Evolutionary conservation across 2,329 filamentous ascomycete species (phyloP), one percentile per base, ranked within the genome.

Genomic region (Meredithiella fracta): DNA sequence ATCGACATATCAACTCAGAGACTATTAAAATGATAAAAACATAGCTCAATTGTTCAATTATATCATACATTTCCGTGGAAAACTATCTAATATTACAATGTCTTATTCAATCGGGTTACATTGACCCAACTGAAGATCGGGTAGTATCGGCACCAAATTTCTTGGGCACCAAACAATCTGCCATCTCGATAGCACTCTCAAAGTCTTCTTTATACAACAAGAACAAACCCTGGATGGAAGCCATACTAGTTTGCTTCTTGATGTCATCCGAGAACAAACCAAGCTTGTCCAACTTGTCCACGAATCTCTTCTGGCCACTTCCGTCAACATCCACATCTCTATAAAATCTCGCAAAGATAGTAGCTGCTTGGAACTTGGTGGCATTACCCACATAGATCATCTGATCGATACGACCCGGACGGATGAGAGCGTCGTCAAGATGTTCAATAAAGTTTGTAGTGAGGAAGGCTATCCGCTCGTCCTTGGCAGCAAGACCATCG

Each of bases 331-430:
- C 90, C 23, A 87, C 72, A 34, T 94, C 86, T 3, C 85, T 85
- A 65, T 97, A 98, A 71, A 97, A 98, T 20, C 92, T 81, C 67
- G 94, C 85, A 89, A 91, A 98, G 70, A 98, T 85, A 67, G 84
- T 76, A 14, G 73, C 79, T 17, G 94, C 90, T 69, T 97, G 92
- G 66, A 86, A 85, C 58, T 80, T 76, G 2, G 86, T 91, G 31
- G 91, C 89, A 67, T 95, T 86, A 38, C 90, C 91, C 51, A 98
- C 83, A 55, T 87, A 80, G 2, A 94, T 78, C 62, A 87, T 92
- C 83, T 97, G 85, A 68, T 98, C 92, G 0, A 98, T 89, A 51
- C 92, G 79, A 0, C 92, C 92, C 0, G 92, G 92, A 23, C 92
- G 78, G 51, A 97, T 87, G 44, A 98, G 70, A 3, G 92, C 92